These are phyloP conservation scores for Scleroderma bovista DNA, from an alignment of 768 basidiomycete species.

Conservation along the genomic window DNA sequence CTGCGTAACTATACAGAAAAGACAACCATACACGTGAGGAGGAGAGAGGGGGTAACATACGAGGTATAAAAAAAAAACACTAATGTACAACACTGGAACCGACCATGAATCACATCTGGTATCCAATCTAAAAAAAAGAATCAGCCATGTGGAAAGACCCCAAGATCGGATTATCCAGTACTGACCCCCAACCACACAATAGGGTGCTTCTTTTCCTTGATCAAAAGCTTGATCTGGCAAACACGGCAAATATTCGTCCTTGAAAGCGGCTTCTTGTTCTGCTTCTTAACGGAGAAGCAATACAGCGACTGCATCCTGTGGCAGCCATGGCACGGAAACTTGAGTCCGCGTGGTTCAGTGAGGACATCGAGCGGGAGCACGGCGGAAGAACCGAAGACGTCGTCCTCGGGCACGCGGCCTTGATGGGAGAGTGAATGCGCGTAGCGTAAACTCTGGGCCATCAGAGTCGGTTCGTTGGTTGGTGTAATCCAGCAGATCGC, in stretches of 20 bases:
- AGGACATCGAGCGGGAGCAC: constrained; percentile 25
- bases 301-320: constrained; percentile 23
- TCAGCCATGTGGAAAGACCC: not conserved
- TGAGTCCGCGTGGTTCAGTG: constrained; percentile 19
- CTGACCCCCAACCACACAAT: constrained; percentile 17
- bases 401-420: constrained; percentile 20
- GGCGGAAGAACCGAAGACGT: constrained; percentile 17
- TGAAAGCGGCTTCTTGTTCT: constrained; percentile 14
- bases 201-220: constrained; percentile 16
- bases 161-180: not conserved
- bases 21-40: not conserved
- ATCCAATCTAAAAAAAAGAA: not conserved
- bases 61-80: not conserved
- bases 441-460: constrained; percentile 26
- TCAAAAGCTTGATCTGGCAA: constrained; percentile 28
- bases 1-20: not conserved
- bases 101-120: not conserved
- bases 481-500: constrained; percentile 18
- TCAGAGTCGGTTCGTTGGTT: constrained; percentile 7
- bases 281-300: constrained; percentile 18
- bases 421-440: constrained; percentile 23
- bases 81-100: not conserved
- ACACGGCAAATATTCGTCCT: constrained; percentile 22
- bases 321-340: constrained; percentile 21
- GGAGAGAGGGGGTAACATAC: not conserved